A percentile compares a stretch with the other conserved stretches of the same genome.
Conservation (phyloP, 108 stramenopile genomes). For the Discostella pseudostelligera region DNA sequence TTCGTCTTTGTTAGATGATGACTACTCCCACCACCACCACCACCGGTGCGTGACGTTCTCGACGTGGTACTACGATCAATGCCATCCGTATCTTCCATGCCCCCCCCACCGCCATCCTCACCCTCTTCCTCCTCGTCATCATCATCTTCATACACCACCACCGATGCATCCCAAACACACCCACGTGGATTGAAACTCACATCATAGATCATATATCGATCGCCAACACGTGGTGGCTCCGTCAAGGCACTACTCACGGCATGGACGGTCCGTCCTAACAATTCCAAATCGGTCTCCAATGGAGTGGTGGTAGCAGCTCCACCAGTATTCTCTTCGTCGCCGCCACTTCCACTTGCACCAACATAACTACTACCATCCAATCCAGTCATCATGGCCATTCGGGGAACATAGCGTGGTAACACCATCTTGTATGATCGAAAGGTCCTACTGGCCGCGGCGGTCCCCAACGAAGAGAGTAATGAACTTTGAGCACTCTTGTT, state of each 20-base stretch:
- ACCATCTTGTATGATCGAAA: slow-evolving; percentile 48
- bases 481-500: slow-evolving; percentile 26
- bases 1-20: slow-evolving; percentile 2
- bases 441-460: slow-evolving; percentile 32
- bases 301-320: neutral
- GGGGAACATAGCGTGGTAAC: slow-evolving; percentile 28
- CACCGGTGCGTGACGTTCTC: neutral
- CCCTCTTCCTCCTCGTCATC: slow-evolving; percentile 15
- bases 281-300: slow-evolving; percentile 37
- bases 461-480: slow-evolving; percentile 31
- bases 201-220: slow-evolving; percentile 39
- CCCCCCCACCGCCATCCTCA: neutral
- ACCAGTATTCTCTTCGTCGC: slow-evolving; percentile 1
- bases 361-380: neutral
- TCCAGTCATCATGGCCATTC: slow-evolving; percentile 1
- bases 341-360: neutral
- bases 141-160: slow-evolving; percentile 24
- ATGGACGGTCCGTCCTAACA: slow-evolving; percentile 45
- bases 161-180: slow-evolving; percentile 48
- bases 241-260: slow-evolving; percentile 38
- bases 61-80: neutral
- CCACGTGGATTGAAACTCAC: slow-evolving; percentile 47
- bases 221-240: slow-evolving; percentile 37
- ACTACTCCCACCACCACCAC: neutral
- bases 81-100: neutral